Base-by-base conservation (phyloP, 1,284 basidiomycete species). In the Rhodotorula sp. region DNA sequence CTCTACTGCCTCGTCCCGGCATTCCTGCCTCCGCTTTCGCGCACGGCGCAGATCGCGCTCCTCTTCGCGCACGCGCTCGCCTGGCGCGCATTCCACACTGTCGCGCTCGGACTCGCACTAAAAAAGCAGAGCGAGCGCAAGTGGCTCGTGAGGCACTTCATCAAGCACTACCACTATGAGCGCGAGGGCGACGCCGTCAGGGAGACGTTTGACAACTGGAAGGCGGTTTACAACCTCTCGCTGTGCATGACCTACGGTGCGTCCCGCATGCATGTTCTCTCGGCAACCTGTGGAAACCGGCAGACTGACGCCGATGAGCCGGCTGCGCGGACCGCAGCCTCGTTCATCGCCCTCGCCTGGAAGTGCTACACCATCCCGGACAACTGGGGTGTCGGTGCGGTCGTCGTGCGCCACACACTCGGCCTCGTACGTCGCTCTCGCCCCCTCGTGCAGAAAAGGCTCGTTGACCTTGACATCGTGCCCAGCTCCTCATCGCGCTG, bases 171-270 rank as follows among this genome's bases (percentile, higher is more conserved):
- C 68, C 88, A 93, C 74, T 94, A 95, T 81, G 77, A 78, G 29
- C 54, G 50, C 9, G 69, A 71, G 22, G 73, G 75, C 15, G 73
- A 69, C 21, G 94, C 94, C 0, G 88, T 95, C 21, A 86, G 89
- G 61, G 96, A 98, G 80, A 92, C 95, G 0, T 99, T 98, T 79
- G 85, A 86, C 46, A 96, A 96, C 81, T 99, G 95, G 94, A 98
- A 98, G 82, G 86, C 86, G 12, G 86, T 92, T 50, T 98, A 96
- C 82, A 98, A 98, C 82, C 83, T 94, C 80, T 93, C 91, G 80
- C 85, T 96, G 83, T 90, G 90, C 80, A 97, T 98, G 93, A 95
- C 91, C 15, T 97, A 97, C 81, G 76, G 87, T 85, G 22, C 44
- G 61, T 15, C 32, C 19, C 25, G 29, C 10, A 48, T 29, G 22